Base-by-base conservation (phyloP, 2,329 filamentous ascomycete genomes). In the Chalaropsis thielavioides region DNA sequence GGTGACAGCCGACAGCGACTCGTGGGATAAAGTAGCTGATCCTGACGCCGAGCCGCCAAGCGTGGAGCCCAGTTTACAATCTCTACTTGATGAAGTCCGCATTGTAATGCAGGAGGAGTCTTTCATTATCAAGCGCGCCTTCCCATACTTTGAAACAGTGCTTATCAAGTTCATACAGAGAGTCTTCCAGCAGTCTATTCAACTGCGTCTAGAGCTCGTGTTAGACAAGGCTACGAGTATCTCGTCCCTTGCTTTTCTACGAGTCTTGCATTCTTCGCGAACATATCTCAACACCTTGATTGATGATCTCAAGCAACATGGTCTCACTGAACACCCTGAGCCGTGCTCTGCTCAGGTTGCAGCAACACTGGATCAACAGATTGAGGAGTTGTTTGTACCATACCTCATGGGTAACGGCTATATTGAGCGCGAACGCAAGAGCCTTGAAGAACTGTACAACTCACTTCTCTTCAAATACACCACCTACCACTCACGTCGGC, bases 21-120 rank as follows among this genome's bases (percentile, higher is more conserved):
- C 85, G 1, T 96, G 92, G 92, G 92, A 97, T 66, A 86, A 87
- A 69, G 80, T 99, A 63, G 92, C 95, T 59, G 94, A 99, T 72
- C 95, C 95, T 0, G 94, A 99, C 75, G 85, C 89, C 0, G 92
- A 96, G 61, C 89, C 92, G 1, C 92, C 92, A 0, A 89, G 90
- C 7, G 88, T 99, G 27, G 94, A 99, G 73, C 88, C 90, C 3
- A 95, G 90, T 70, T 77, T 99, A 64, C 92, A 97, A 75, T 92
- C 90, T 4, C 80, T 99, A 31, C 81, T 97, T 41, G 92, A 97
- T 70, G 94, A 99, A 74, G 92, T 97, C 71, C 90, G 88, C 74
- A 87, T 96, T 58, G 90, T 96, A 58, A 91, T 97, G 75, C 92
- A 97, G 73, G 92, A 97, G 71, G 94, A 99, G 72, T 96, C 92